Evolutionary conservation across 306 rosid genomes (phyloP), one percentile per base, ranked within the genome.

Genomic region (Inga laurina): DNA sequence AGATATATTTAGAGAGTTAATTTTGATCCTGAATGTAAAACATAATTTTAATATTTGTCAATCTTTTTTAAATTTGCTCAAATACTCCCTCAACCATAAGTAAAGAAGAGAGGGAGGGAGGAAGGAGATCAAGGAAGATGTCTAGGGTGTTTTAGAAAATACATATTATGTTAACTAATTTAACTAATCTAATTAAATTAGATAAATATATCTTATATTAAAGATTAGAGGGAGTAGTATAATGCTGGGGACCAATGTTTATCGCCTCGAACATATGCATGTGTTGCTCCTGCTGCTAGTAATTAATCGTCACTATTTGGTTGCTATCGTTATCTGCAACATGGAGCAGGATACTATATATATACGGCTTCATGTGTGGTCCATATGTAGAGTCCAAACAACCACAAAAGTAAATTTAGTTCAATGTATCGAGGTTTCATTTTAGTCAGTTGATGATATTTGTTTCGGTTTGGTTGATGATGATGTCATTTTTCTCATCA

Each of bases 221-320:
- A 6, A 2, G 8, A 39, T 1, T 5, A 7, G 43, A 39, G 8
- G 43, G 43, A 6, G 43, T 39, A 39, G 8, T 39, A 39, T 39
- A 39, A 39, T 39, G 43, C 19, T 61, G 75, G 83, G 84, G 79
- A 74, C 82, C 54, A 62, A 27, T 24, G 16, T 49, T 39, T 3
- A 49, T 49, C 18, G 3, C 35, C 35, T 49, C 79, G 57, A 24
- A 62, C 79, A 79, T 45, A 71, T 67, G 78, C 85, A 56, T 79
- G 75, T 79, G 79, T 78, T 66, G 79, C 75, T 66, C 45, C 51
- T 85, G 78, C 61, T 85, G 78, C 85, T 73, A 82, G 79, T n/a
- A 54, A 64, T 79, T 49, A 79, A 48, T 59, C 30, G 67, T n/a
- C 64, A n/a, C 30, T 56, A 57, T n/a, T n/a, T 57, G 64, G 30